These are phyloP conservation scores for Wickerhamomyces subpelliculosus DNA, from an alignment of 805 yeast genomes.

Conservation along the genomic window DNA sequence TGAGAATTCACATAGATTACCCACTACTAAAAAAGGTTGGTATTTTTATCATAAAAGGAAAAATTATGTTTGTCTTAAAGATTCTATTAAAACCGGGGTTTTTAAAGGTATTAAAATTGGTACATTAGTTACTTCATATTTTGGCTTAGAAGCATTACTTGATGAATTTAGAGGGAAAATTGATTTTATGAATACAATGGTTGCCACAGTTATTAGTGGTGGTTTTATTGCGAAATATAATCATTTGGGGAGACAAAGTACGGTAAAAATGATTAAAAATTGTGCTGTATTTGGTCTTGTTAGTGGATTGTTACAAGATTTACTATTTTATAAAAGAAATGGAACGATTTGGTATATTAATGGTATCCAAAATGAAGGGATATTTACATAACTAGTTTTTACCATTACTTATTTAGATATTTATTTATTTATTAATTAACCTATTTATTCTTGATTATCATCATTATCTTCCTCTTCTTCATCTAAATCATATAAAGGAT, in stretches of 20 bases:
- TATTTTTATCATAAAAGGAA: slow-evolving; percentile 80
- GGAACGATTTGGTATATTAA: slow-evolving; percentile 60
- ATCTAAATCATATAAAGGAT: slow-evolving; percentile 77
- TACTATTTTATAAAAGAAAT: slow-evolving; percentile 48
- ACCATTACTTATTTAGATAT: neutral
- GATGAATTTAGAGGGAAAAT: slow-evolving; percentile 47
- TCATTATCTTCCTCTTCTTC: slow-evolving; percentile 36
- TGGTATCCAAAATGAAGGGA: neutral
- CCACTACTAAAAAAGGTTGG: slow-evolving; percentile 78
- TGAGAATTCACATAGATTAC: slow-evolving; percentile 77
- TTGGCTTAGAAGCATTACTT: slow-evolving; percentile 54
- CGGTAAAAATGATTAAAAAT: slow-evolving; percentile 33
- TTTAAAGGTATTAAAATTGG: slow-evolving; percentile 35
- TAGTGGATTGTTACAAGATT: slow-evolving; percentile 64
- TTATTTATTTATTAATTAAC: neutral
- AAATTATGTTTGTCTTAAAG: slow-evolving; percentile 61
- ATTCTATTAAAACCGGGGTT: slow-evolving; percentile 46
- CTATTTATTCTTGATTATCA: neutral
- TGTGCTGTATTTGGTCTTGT: slow-evolving; percentile 55
- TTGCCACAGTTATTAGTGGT: slow-evolving; percentile 49
- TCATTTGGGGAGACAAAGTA: slow-evolving; percentile 34
- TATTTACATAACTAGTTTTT: neutral
- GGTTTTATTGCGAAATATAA: slow-evolving; percentile 40
- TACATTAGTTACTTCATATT: slow-evolving; percentile 39
- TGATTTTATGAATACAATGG: slow-evolving; percentile 59